Evolutionary conservation across 176 grass and related monocot species (phyloP).

Genomic region (bread wheat (Triticum aestivum)): IWGSC_CS_RefSeq_v2.1 NC_057800.1:60850293-60850792

Average conservation of each 20-base stretch:
- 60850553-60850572: neutral
- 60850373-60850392: neutral
- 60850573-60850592: neutral
- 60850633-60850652: neutral
- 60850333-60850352: neutral
- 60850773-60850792: neutral
- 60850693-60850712: constrained; percentile 31
- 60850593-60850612: neutral
- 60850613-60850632: neutral
- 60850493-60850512: neutral
- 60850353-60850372: neutral
- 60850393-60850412: neutral
- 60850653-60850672: neutral
- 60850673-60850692: neutral
- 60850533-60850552: neutral
- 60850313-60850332: neutral
- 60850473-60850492: neutral
- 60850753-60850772: neutral
- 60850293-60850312: neutral
- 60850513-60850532: neutral
- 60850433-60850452: neutral
- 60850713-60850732: constrained; percentile 27
- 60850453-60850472: neutral
- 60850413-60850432: neutral
- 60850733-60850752: neutral